A percentile compares a stretch with the other conserved stretches of the same genome.
Evolutionary conservation across 768 basidiomycete genomes (phyloP).

Genomic region (Amanita rubescens): DNA sequence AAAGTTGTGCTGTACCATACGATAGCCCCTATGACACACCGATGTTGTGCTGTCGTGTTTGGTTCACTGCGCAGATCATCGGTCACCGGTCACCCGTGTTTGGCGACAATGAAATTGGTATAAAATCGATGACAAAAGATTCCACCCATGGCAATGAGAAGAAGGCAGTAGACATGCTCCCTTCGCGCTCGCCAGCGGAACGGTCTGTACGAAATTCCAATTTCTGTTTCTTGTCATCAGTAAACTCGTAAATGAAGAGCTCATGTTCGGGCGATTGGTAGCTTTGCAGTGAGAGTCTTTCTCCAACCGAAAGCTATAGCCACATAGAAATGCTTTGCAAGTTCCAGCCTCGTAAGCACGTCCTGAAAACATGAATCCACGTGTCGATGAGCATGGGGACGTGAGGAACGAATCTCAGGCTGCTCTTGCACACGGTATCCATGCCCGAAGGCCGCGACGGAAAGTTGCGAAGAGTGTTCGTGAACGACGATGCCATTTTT

Average conservation of each 20-base stretch:
- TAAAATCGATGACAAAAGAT: background rate
- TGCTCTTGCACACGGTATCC: background rate
- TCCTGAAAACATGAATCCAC: background rate
- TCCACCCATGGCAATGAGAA: background rate
- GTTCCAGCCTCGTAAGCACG: background rate
- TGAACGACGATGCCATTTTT: background rate
- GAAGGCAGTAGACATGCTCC: background rate
- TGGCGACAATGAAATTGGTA: too few relatives aligned
- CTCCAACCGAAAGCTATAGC: background rate
- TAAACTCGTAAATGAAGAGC: background rate
- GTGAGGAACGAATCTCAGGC: background rate
- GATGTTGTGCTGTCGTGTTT: too few relatives aligned
- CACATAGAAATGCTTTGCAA: background rate
- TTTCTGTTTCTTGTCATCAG: background rate
- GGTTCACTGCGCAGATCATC: too few relatives aligned
- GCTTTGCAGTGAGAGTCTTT: background rate
- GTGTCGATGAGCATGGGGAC: background rate
- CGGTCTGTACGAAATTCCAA: background rate
- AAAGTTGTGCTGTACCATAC: too few relatives aligned
- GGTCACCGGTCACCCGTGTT: too few relatives aligned
- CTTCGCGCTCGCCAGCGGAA: background rate
- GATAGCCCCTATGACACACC: too few relatives aligned
- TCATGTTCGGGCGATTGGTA: background rate
- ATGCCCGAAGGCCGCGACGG: background rate
- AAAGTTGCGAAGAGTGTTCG: background rate